Conservation (phyloP, 2,329 filamentous ascomycete species). For the Aspergillus sp. region DNA sequence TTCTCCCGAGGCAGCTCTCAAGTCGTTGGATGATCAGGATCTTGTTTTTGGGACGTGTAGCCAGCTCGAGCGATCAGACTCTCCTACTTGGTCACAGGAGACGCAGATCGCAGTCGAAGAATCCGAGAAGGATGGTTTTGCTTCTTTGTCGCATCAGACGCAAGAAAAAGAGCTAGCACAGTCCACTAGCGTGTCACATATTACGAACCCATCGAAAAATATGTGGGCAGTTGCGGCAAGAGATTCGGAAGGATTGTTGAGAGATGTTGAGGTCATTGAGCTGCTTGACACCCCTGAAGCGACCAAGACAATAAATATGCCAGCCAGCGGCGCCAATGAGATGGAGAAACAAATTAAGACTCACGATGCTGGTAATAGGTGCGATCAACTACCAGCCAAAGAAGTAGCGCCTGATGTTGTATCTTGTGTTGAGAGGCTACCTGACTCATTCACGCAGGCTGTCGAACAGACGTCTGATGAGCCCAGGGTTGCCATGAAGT, state of each 20-base stretch:
- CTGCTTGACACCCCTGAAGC: conserved; percentile 51
- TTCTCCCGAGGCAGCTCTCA: conserved; percentile 70
- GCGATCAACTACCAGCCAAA: neutral
- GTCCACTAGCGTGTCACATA: conserved; percentile 27
- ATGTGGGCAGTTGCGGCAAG: conserved; percentile 75
- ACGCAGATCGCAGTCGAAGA: conserved; percentile 36
- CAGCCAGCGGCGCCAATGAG: neutral
- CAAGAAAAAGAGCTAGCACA: neutral
- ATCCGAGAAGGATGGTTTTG: conserved; percentile 31
- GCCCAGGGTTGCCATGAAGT: conserved; percentile 5
- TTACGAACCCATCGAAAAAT: conserved; percentile 40
- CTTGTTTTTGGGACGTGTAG: conserved; percentile 87
- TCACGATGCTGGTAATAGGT: neutral
- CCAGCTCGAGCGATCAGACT: conserved; percentile 75
- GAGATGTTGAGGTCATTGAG: conserved; percentile 67
- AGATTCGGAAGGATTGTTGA: conserved; percentile 66
- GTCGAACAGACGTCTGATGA: conserved; percentile 1
- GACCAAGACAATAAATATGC: conserved; percentile 12
- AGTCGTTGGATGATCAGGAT: conserved; percentile 69
- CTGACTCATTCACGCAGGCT: neutral
- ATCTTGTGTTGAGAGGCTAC: neutral
- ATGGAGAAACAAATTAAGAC: neutral
- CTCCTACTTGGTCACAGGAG: conserved; percentile 59
- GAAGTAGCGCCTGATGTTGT: neutral
- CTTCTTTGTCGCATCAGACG: conserved; percentile 1